Conservation (phyloP, 2,329 filamentous ascomycete species). For the Colletotrichum gloeosporioides region DNA sequence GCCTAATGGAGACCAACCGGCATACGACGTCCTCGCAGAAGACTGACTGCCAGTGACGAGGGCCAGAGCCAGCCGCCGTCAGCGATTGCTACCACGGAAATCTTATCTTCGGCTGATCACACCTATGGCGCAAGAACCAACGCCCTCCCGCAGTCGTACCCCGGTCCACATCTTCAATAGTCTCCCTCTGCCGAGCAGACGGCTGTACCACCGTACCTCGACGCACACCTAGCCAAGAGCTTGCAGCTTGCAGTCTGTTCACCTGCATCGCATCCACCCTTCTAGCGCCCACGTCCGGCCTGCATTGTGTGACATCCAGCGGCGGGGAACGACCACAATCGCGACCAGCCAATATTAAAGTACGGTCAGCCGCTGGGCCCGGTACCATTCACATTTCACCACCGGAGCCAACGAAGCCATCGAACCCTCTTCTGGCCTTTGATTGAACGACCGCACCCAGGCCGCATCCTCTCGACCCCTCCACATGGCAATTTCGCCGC, state of each 20-base stretch:
- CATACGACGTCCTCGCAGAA: not conserved
- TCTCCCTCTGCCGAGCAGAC: slow-evolving; percentile 12
- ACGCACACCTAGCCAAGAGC: slow-evolving; percentile 1
- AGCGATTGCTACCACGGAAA: not conserved
- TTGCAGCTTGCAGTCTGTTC: slow-evolving; percentile 17
- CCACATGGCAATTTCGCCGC: slow-evolving; percentile 34
- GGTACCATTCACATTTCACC: slow-evolving; percentile 27
- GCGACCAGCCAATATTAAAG: slow-evolving; percentile 59
- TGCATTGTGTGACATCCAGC: slow-evolving; percentile 38
- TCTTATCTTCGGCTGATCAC: slow-evolving; percentile 4
- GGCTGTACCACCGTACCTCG: not conserved
- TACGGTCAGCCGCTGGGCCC: slow-evolving; percentile 50
- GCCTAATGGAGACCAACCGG: not conserved
- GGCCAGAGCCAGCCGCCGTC: not conserved
- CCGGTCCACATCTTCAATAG: slow-evolving; percentile 7
- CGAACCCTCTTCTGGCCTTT: slow-evolving; percentile 26
- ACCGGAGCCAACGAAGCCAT: slow-evolving; percentile 16
- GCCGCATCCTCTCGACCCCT: slow-evolving; percentile 21
- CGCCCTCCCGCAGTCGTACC: slow-evolving; percentile 25
- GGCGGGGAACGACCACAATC: slow-evolving; percentile 41
- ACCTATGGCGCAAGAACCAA: slow-evolving; percentile 10
- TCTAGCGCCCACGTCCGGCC: slow-evolving; percentile 30
- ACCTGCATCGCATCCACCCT: slow-evolving; percentile 25
- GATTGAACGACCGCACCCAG: slow-evolving; percentile 21
- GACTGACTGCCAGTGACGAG: not conserved